phyloP scores from a whole-genome alignment of 495 filamentous ascomycete species.

The Parmelia sp. region DNA sequence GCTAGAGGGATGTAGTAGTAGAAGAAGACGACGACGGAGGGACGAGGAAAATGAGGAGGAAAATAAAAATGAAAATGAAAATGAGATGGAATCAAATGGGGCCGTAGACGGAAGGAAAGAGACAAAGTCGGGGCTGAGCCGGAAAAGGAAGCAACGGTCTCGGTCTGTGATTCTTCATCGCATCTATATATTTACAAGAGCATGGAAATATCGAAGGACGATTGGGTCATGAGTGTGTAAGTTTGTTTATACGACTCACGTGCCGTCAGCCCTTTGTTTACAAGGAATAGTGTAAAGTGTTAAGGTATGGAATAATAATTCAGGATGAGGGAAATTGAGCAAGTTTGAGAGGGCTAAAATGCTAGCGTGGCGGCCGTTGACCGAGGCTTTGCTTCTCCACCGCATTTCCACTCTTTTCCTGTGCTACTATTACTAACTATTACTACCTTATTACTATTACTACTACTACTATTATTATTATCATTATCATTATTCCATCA shows the following conservation, averaged over 20 bases:
- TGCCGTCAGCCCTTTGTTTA: no score
- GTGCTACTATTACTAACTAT: no score
- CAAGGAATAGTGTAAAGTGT: no score
- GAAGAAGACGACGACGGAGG: not conserved
- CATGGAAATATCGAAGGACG: not conserved
- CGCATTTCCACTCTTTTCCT: no score
- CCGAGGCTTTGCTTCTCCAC: not conserved
- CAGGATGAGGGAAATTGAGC: conserved; percentile 2
- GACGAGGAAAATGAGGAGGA: not conserved
- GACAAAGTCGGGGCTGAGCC: not conserved
- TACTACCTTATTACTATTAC: no score
- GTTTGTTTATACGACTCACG: no score
- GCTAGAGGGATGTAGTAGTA: not conserved
- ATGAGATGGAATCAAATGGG: not conserved
- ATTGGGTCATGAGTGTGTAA: not conserved
- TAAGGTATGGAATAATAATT: no score
- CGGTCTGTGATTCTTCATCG: not conserved
- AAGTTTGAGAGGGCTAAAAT: conserved; percentile 11
- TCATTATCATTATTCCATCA: no score
- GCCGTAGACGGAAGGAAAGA: not conserved
- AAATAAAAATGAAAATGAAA: not conserved
- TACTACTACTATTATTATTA: no score
- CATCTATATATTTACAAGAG: not conserved
- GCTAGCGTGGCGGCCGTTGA: not conserved
- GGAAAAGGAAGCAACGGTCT: conserved; percentile 2